A percentile compares a stretch with the other conserved stretches of the same genome.
Evolutionary conservation across 1,284 basidiomycete species (phyloP).

Genomic region (Dichomitus squalens): DNA sequence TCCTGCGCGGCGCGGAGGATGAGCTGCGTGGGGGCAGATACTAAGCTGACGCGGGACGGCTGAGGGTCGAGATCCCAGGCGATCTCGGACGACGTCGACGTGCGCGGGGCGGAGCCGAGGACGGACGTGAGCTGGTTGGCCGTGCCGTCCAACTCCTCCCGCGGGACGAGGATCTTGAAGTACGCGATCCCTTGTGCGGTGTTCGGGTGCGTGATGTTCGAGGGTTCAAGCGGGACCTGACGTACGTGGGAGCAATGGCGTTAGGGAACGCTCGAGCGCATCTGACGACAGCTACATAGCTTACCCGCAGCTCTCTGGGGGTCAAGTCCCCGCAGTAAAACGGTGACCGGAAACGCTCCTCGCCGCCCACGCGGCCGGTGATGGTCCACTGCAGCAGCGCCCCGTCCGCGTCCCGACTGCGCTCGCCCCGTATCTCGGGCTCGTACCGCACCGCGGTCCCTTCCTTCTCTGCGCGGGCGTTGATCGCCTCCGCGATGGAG

Average conservation of each 20-base stretch:
- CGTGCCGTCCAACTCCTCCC: constrained; percentile 31
- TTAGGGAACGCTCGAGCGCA: too few species aligned
- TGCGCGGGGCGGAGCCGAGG: constrained; percentile 41
- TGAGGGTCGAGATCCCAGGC: constrained; percentile 33
- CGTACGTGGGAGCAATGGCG: background rate
- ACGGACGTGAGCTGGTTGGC: constrained; percentile 47
- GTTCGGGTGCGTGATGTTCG: constrained; percentile 50
- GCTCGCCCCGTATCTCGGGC: constrained; percentile 49
- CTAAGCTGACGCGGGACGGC: background rate
- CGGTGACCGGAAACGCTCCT: constrained; percentile 45
- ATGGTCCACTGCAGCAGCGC: constrained; percentile 59
- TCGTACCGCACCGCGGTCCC: constrained; percentile 43
- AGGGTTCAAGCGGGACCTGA: constrained; percentile 51
- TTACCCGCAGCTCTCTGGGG: constrained; percentile 55
- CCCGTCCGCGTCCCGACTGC: constrained; percentile 55
- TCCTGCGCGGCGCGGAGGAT: constrained; percentile 39
- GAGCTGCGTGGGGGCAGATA: constrained; percentile 30
- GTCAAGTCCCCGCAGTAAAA: constrained; percentile 77
- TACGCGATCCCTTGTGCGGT: constrained; percentile 49
- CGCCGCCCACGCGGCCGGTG: constrained; percentile 35
- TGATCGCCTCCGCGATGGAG: constrained; percentile 51
- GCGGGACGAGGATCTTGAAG: constrained; percentile 42
- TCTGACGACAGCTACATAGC: constrained; percentile 22
- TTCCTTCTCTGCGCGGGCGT: constrained; percentile 44
- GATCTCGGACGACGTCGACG: constrained; percentile 17